Evolutionary conservation across 108 stramenopile species (phyloP), one percentile per base, ranked within the genome.

Genomic region (Seminavis robusta): DNA sequence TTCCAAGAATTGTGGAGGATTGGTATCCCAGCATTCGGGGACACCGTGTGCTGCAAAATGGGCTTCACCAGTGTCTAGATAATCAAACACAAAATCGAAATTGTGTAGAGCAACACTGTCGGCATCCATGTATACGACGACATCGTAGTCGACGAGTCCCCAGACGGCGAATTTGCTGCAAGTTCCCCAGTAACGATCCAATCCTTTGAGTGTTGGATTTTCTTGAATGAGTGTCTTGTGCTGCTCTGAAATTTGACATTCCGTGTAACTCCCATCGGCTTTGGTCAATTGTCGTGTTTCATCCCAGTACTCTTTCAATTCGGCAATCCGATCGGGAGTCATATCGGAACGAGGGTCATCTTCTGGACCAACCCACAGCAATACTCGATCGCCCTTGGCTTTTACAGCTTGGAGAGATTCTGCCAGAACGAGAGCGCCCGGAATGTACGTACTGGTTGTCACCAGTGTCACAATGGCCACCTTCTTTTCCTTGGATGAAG

Each of bases 1-100:
- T n/a, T n/a, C n/a, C n/a, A n/a, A n/a, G n/a, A n/a, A n/a, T n/a
- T 77, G 20, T 9, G 43, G 43, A 7, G 54, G 38, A 33, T 29
- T 29, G 1, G 1, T 6, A 3, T 52, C 50, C 50, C 50, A 52
- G 33, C 50, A 52, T 25, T 30, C 50, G 1, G 54, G 26, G 17
- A 16, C 28, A 1, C 38, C 38, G 2, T 40, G 38, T 2, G 54
- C 54, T 1, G 54, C 54, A 10, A 55, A 24, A 1, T 11, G 1
- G 36, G 11, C n/a, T 16, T 10, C 15, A 4, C 24, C 23, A 41
- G n/a, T 17, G 1, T 27, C 1, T 3, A 55, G 9, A 1, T 32
- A 4, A 4, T 41, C 38, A 4, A 16, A 55, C 3, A 55, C 23
- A 27, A 40, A 41, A 40, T 55, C 38, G 25, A 41, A 41, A 40